phyloP scores from a whole-genome alignment of 352 stramenopile species.

The Poterioochromonas sp. region DNA sequence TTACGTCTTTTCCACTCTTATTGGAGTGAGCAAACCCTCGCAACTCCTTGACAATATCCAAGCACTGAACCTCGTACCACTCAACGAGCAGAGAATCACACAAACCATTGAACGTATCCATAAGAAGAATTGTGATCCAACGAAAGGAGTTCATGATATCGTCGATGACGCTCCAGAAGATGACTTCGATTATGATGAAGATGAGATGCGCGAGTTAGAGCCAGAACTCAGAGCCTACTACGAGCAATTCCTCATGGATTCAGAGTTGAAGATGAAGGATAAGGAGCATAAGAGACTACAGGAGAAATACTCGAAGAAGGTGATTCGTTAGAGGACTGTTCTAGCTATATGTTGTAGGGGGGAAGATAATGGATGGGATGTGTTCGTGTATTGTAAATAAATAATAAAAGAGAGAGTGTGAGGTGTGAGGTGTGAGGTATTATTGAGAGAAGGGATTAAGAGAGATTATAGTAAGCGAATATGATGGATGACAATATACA shows the following conservation, averaged over 20 bases:
- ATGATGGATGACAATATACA: too few relatives aligned
- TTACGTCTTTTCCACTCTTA: conserved; percentile 57
- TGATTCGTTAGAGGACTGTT: too few relatives aligned
- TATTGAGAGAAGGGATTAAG: too few relatives aligned
- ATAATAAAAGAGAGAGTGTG: too few relatives aligned
- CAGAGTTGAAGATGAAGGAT: too few relatives aligned
- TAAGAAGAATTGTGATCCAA: conserved; percentile 57
- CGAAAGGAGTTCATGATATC: conserved; percentile 42
- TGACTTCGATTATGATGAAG: not conserved
- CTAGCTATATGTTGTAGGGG: too few relatives aligned
- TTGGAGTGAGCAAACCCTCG: conserved; percentile 57
- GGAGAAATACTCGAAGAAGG: not conserved
- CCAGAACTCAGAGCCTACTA: not conserved
- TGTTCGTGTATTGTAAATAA: too few relatives aligned
- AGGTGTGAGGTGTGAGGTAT: too few relatives aligned
- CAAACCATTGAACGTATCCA: conserved; percentile 54
- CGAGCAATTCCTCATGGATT: not conserved
- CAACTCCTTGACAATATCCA: conserved; percentile 61
- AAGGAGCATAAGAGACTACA: not conserved
- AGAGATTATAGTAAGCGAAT: too few relatives aligned
- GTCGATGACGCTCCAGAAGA: not conserved
- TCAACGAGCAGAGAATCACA: conserved; percentile 42
- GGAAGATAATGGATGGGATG: too few relatives aligned
- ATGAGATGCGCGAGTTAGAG: not conserved
- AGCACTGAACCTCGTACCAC: conserved; percentile 44